Evolutionary conservation across 2,329 filamentous ascomycete genomes (phyloP), one percentile per base, ranked within the genome.

Genomic region (Aspergillus fumigatiaffinis): DNA sequence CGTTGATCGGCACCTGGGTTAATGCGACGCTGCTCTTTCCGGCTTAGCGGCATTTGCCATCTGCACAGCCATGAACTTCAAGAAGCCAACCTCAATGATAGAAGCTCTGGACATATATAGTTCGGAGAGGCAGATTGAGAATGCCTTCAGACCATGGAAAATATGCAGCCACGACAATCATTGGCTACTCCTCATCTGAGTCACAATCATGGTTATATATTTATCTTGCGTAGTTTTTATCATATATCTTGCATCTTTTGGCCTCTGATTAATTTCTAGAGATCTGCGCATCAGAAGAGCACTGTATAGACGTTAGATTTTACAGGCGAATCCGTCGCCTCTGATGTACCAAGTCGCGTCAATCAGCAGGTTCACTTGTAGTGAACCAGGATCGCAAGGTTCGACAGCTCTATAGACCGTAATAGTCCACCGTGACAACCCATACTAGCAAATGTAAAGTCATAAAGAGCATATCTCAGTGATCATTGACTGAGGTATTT

Each of bases 41-140:
- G 67, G 67, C 54, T 61, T 69, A 68, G 68, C 56, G 63, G 54
- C 50, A 60, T 64, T 63, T 62, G 57, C 58, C 62, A 64, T 61
- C 58, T 57, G 53, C 54, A 54, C 50, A 41, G 44, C 47, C 41
- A 3, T 44, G 4, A 35, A 17, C 32, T 32, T 35, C 32, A 35
- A 10, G n/a, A 4, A 23, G 9, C 41, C 29, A 32, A 5, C 4
- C 29, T 32, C 29, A 12, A 4, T 14, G 12, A 32, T 14, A 32
- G 29, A 32, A 14, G 10, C 29, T 32, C 12, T 32, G 29, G 12
- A 14, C 29, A 14, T 14, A 4, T 32, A 32, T 10, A 12, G 29
- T 32, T 32, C 29, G 29, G 29, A 32, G 29, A 14, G 29, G 29
- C 29, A 4, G 12, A 2, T 32, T 14, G 29, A 6, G 14, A 32